Evolutionary conservation across 2,329 filamentous ascomycete species (phyloP).

Genomic region (Fusarium sp.): DNA sequence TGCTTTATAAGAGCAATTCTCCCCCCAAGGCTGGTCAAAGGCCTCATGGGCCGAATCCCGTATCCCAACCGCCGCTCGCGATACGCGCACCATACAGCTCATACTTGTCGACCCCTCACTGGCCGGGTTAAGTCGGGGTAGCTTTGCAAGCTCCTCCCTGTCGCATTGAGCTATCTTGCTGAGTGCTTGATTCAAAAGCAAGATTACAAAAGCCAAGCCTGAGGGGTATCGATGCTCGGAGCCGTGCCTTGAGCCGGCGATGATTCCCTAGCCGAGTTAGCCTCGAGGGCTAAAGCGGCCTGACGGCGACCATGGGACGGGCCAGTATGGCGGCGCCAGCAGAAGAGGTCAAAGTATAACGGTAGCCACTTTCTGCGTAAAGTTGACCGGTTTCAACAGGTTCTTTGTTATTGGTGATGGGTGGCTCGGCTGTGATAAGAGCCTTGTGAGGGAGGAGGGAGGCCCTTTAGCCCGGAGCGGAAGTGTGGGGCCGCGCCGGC

Average conservation of each 20-base stretch:
- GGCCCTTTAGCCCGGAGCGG: constrained; percentile 12
- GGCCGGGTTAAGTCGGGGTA: constrained; percentile 18
- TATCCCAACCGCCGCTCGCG: constrained; percentile 15
- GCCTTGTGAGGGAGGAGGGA: constrained; percentile 1
- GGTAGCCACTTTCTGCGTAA: constrained; percentile 21
- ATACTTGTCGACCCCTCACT: constrained; percentile 37
- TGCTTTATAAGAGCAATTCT: constrained; percentile 14
- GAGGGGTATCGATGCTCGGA: constrained; percentile 15
- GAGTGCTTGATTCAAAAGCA: constrained; percentile 20
- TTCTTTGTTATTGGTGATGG: constrained; percentile 3
- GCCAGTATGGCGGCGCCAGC: constrained; percentile 33
- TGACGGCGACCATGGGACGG: constrained; percentile 23
- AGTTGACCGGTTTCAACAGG: constrained; percentile 16
- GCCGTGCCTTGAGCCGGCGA: constrained; percentile 6
- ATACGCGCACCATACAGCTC: constrained; percentile 20
- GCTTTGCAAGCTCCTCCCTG: constrained; percentile 15
- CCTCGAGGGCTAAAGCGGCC: constrained; percentile 32
- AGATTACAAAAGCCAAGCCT: constrained; percentile 23
- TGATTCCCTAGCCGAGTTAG: constrained; percentile 27
- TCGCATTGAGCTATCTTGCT: constrained; percentile 6
- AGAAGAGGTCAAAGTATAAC: constrained; percentile 9
- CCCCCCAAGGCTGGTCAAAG: constrained; percentile 9
- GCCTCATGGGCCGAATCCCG: constrained; percentile 17
- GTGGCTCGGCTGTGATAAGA: constrained; percentile 9
- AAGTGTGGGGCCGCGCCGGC: constrained; percentile 34